Percentiles rank a stretch among this genome's conserved stretches.
phyloP scores from a whole-genome alignment of 768 basidiomycete species.

The Boletales sp. region DNA sequence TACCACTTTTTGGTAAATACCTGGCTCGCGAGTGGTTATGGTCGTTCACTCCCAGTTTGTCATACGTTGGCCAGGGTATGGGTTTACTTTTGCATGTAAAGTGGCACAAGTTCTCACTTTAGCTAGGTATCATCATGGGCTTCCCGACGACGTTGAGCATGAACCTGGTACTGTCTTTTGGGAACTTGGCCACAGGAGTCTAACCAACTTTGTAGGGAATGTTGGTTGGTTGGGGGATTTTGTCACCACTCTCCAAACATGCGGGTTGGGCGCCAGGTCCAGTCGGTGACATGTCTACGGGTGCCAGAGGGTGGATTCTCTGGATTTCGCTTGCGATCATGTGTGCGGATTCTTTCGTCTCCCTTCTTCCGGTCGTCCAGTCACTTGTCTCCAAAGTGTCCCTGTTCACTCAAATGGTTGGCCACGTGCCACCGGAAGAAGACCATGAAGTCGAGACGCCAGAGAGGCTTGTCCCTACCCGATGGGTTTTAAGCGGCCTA shows the following conservation, averaged over 20 bases:
- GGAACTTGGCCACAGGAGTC: neutral
- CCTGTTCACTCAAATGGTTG: constrained; percentile 26
- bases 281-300: constrained; percentile 80
- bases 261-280: constrained; percentile 92
- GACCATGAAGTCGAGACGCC: constrained; percentile 72
- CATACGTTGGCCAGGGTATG: constrained; percentile 86
- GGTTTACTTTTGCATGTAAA: neutral
- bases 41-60: constrained; percentile 89
- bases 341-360: constrained; percentile 88
- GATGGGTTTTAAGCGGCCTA: constrained; percentile 76
- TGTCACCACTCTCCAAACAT: constrained; percentile 84
- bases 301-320: constrained; percentile 95
- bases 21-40: constrained; percentile 88
- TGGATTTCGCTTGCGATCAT: constrained; percentile 95
- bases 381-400: constrained; percentile 44
- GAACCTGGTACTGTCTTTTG: constrained; percentile 61
- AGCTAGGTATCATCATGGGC: constrained; percentile 93
- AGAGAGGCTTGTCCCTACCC: constrained; percentile 74
- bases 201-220: constrained; percentile 59
- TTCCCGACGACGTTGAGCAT: constrained; percentile 92
- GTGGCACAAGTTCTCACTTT: constrained; percentile 2
- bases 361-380: constrained; percentile 69
- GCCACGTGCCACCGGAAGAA: constrained; percentile 18
- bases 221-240: constrained; percentile 92
- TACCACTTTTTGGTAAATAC: constrained; percentile 81